Evolutionary conservation across 2,329 filamentous ascomycete genomes (phyloP).

Genomic region (Hymenoscyphus linearis): DNA sequence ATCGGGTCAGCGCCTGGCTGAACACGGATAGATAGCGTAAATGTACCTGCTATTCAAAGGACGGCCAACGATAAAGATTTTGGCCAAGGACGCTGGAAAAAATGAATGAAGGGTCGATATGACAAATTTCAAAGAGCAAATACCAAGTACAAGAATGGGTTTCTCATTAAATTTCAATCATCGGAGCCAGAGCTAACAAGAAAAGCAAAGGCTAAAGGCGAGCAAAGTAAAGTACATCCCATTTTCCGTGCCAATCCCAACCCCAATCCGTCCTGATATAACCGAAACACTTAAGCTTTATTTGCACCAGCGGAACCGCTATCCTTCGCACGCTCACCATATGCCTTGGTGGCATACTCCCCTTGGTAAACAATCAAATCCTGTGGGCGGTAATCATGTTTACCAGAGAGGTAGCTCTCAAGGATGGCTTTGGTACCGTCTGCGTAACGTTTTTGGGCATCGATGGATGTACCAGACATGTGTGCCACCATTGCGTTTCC

Average conservation of each 20-base stretch:
- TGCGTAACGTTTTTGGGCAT: constrained; percentile 91
- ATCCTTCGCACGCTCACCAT: constrained; percentile 28
- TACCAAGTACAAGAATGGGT: neutral
- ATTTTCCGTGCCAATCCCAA: neutral
- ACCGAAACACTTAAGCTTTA: constrained; percentile 13
- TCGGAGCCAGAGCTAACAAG: neutral
- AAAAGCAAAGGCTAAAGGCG: neutral
- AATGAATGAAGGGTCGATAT: neutral
- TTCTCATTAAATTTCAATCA: neutral
- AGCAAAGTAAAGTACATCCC: neutral
- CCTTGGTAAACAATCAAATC: constrained; percentile 88
- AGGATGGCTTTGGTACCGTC: constrained; percentile 85
- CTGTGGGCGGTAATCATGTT: constrained; percentile 80
- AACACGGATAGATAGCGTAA: neutral
- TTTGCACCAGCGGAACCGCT: constrained; percentile 14
- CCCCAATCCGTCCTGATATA: neutral
- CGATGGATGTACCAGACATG: constrained; percentile 98
- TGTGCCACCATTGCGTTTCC: constrained; percentile 98
- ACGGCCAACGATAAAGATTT: neutral
- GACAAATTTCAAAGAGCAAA: too few relatives aligned
- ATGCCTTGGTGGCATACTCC: constrained; percentile 84
- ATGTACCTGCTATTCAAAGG: neutral
- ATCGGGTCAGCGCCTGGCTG: neutral
- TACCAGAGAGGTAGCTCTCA: constrained; percentile 82
- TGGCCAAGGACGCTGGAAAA: neutral